Conservation (phyloP, 441 rosid genomes). For the Biscutella laevigata region DNA sequence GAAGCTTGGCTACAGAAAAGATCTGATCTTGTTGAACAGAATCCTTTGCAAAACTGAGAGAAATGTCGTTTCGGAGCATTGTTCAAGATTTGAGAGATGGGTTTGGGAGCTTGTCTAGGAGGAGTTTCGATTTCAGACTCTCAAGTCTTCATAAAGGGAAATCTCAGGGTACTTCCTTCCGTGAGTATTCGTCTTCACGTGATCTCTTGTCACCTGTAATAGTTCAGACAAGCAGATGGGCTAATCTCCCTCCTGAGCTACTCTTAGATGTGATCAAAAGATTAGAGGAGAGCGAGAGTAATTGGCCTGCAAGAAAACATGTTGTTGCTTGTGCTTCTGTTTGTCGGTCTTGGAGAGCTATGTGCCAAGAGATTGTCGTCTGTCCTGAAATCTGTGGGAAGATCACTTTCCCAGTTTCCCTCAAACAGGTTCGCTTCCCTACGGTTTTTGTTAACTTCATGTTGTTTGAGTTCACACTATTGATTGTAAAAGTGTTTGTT, state of each 20-base stretch:
- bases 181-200: constrained; percentile 41
- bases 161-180: constrained; percentile 44
- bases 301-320: constrained; percentile 41
- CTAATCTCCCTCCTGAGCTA: constrained; percentile 46
- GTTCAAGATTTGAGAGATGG: constrained; percentile 47
- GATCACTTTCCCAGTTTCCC: constrained; percentile 43
- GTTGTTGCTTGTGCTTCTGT: constrained; percentile 48
- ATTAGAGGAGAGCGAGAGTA: constrained; percentile 44
- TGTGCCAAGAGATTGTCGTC: constrained; percentile 45
- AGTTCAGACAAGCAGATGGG: constrained; percentile 42
- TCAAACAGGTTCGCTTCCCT: constrained; percentile 34
- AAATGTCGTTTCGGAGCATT: constrained; percentile 46
- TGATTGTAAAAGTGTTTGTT: neutral
- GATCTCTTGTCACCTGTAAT: constrained; percentile 38
- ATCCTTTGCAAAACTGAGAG: neutral
- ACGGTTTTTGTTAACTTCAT: neutral
- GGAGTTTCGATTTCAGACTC: constrained; percentile 39
- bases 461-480: neutral
- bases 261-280: constrained; percentile 42
- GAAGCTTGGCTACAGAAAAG: constrained; percentile 4
- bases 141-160: constrained; percentile 40
- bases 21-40: neutral
- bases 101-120: constrained; percentile 46
- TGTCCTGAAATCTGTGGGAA: constrained; percentile 47
- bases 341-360: constrained; percentile 44